Conservation (phyloP, 345 rosid genomes). For the Eucalyptus polybractea region DNA sequence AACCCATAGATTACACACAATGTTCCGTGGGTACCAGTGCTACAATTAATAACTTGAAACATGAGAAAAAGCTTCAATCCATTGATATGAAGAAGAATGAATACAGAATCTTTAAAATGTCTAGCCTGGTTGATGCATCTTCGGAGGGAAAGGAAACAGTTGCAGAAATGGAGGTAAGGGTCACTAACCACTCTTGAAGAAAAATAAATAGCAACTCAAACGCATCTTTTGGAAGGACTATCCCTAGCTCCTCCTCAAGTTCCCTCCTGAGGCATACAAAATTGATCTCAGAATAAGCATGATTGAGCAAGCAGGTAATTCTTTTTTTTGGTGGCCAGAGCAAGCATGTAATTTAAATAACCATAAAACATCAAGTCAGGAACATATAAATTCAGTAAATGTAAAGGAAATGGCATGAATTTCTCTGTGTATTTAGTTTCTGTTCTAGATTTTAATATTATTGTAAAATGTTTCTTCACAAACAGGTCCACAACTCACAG, state of each 20-base stretch:
- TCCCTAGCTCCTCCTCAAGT: constrained; percentile 86
- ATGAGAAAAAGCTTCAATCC: background rate
- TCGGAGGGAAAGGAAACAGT: background rate
- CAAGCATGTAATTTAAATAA: background rate
- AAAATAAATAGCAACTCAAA: constrained; percentile 64
- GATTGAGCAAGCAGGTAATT: background rate
- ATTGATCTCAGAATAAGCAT: background rate
- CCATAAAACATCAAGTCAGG: background rate
- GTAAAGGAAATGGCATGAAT: background rate
- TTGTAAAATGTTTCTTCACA: background rate
- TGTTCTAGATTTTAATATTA: background rate
- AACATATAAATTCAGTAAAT: background rate
- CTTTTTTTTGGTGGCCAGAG: background rate
- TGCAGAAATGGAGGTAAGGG: background rate
- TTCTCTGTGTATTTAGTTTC: background rate
- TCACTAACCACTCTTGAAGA: constrained; percentile 70
- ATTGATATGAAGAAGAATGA: background rate
- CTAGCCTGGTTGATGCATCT: background rate
- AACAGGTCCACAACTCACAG: background rate
- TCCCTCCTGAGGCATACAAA: constrained; percentile 46
- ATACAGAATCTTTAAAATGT: background rate
- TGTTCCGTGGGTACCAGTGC: background rate
- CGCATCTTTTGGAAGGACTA: constrained; percentile 77
- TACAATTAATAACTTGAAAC: background rate
- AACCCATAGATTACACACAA: background rate